Conservation (phyloP, 2,329 filamentous ascomycete genomes). For the Teratosphaeria nubilosa region DNA sequence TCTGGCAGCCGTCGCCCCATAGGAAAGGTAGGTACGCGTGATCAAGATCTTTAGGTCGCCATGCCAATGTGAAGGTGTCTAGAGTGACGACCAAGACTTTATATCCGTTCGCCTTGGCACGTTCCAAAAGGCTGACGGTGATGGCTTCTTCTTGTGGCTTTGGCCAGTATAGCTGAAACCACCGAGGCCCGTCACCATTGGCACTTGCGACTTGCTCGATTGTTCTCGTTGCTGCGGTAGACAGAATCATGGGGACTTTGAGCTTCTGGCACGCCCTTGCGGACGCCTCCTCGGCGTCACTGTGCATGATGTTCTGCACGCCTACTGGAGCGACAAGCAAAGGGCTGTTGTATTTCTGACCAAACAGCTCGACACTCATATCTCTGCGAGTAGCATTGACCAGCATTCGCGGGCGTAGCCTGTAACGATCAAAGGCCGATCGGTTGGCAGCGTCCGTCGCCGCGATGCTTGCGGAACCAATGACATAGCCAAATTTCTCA, state of each 20-base stretch:
- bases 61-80: conserved; percentile 59
- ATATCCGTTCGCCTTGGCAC: conserved; percentile 53
- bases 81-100: conserved; percentile 59
- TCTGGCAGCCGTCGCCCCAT: conserved; percentile 1
- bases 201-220: conserved; percentile 58
- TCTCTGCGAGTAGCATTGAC: neutral
- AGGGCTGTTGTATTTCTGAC: conserved; percentile 27
- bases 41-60: conserved; percentile 44
- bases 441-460: neutral
- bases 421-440: neutral
- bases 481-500: neutral
- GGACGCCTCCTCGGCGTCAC: conserved; percentile 52
- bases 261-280: conserved; percentile 47
- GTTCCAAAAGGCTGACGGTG: conserved; percentile 51
- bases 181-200: conserved; percentile 43
- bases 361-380: conserved; percentile 4
- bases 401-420: neutral
- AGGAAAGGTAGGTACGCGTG: conserved; percentile 4
- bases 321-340: conserved; percentile 58
- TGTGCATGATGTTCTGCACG: conserved; percentile 55
- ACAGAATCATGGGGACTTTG: conserved; percentile 57
- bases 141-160: conserved; percentile 53
- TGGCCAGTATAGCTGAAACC: conserved; percentile 72
- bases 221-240: conserved; percentile 51
- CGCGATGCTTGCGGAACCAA: neutral